These are phyloP conservation scores for Tribonema minus DNA, from an alignment of 108 stramenopile species.

Conservation along the genomic window DNA sequence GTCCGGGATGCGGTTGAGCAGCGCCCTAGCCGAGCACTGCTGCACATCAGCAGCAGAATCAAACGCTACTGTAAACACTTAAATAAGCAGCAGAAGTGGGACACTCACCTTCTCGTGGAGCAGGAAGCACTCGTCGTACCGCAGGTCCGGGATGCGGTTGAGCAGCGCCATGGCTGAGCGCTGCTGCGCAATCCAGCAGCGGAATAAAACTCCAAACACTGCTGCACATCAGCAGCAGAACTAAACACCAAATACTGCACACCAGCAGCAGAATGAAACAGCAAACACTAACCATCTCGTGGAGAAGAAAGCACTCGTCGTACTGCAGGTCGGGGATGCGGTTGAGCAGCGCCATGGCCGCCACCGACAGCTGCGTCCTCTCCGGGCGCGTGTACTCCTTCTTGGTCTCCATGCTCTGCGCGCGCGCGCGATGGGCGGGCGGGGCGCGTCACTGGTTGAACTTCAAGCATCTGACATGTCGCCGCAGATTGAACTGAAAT, in stretches of 20 bases:
- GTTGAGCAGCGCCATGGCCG: constrained; percentile 2
- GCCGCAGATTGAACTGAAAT: no score
- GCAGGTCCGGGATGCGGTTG: no score
- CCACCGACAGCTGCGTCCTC: constrained; percentile 4
- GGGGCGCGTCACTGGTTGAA: no score
- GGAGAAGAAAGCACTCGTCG: background rate
- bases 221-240: no score
- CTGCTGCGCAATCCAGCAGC: background rate
- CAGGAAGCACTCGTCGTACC: no score
- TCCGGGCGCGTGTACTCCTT: constrained; percentile 20
- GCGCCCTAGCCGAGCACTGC: no score
- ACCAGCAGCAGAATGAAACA: background rate
- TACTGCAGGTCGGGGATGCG: constrained; percentile 15
- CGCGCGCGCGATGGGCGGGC: no score
- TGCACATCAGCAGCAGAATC: no score
- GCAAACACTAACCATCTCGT: background rate
- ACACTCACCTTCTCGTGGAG: background rate
- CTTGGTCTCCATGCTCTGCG: constrained; percentile 1
- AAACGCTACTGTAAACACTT: background rate
- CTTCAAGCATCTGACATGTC: no score
- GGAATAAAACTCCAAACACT: no score
- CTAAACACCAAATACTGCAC: background rate
- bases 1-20: no score
- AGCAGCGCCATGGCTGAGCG: no score
- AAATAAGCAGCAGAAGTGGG: background rate